These are phyloP conservation scores for Panaeolus papilionaceus DNA, from an alignment of 768 basidiomycete species.

Conservation along the genomic window DNA sequence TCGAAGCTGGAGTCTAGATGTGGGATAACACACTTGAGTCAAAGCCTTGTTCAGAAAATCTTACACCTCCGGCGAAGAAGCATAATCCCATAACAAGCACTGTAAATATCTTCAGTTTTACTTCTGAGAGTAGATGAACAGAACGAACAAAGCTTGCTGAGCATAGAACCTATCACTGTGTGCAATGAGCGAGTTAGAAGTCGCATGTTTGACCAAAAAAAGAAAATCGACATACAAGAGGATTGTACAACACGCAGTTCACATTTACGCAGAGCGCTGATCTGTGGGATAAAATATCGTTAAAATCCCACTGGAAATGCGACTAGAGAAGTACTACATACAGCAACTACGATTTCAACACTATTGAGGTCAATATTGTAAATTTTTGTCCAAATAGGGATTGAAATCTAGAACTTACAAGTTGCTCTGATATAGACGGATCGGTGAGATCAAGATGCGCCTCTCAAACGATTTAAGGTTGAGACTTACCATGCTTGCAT, in stretches of 20 bases:
- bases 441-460: constrained; percentile 9
- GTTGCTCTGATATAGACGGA: constrained; percentile 57
- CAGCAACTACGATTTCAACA: constrained; percentile 74
- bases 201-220: neutral
- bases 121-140: constrained; percentile 39
- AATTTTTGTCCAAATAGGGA: neutral
- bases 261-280: constrained; percentile 84
- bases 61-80: constrained; percentile 82
- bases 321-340: constrained; percentile 36
- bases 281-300: constrained; percentile 41
- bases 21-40: constrained; percentile 58
- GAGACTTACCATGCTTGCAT: constrained; percentile 74
- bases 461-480: neutral
- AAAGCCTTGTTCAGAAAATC: constrained; percentile 82
- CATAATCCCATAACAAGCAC: constrained; percentile 88
- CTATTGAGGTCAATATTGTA: constrained; percentile 34
- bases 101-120: constrained; percentile 32
- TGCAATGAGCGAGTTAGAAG: constrained; percentile 17
- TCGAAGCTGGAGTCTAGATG: neutral
- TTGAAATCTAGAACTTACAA: constrained; percentile 49
- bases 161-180: constrained; percentile 80
- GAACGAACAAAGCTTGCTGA: constrained; percentile 64
- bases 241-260: constrained; percentile 84
- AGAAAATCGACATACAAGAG: constrained; percentile 56
- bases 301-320: neutral